These are phyloP conservation scores for Boletus speciosus DNA, from an alignment of 768 basidiomycete genomes.

Conservation along the genomic window DNA sequence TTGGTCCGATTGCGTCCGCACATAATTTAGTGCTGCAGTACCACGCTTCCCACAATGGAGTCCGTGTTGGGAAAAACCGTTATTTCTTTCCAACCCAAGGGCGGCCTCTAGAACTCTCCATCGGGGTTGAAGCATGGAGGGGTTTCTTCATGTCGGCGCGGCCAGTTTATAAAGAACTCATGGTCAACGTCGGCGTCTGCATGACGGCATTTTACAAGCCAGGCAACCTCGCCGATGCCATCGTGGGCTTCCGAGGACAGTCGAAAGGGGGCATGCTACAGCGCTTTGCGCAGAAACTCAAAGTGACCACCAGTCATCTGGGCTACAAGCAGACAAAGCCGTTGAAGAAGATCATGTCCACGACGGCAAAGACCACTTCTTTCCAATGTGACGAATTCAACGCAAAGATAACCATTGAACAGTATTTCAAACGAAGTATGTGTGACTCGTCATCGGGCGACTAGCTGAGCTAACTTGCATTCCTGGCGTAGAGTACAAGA, in stretches of 20 bases:
- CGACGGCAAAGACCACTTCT: conserved; percentile 41
- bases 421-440: conserved; percentile 64
- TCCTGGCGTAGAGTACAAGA: conserved; percentile 50
- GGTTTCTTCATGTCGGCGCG: conserved; percentile 53
- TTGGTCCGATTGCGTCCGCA: conserved; percentile 42
- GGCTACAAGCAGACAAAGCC: conserved; percentile 52
- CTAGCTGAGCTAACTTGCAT: conserved; percentile 3
- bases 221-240: conserved; percentile 59
- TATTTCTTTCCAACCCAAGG: conserved; percentile 18
- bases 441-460: background rate
- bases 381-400: conserved; percentile 62
- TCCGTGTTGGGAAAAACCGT: conserved; percentile 47
- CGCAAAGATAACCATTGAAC: conserved; percentile 50
- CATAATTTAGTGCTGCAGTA: conserved; percentile 47
- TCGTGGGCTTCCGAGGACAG: conserved; percentile 43
- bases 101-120: conserved; percentile 26
- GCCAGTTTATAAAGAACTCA: conserved; percentile 44
- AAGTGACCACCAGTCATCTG: conserved; percentile 54
- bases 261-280: conserved; percentile 44
- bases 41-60: conserved; percentile 40
- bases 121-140: conserved; percentile 42
- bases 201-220: conserved; percentile 56
- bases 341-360: conserved; percentile 36
- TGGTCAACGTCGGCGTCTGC: conserved; percentile 53
- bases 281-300: conserved; percentile 50